These are phyloP conservation scores for Phialocephala sp. DNA, from an alignment of 2,329 filamentous ascomycete genomes.

Conservation along the genomic window DNA sequence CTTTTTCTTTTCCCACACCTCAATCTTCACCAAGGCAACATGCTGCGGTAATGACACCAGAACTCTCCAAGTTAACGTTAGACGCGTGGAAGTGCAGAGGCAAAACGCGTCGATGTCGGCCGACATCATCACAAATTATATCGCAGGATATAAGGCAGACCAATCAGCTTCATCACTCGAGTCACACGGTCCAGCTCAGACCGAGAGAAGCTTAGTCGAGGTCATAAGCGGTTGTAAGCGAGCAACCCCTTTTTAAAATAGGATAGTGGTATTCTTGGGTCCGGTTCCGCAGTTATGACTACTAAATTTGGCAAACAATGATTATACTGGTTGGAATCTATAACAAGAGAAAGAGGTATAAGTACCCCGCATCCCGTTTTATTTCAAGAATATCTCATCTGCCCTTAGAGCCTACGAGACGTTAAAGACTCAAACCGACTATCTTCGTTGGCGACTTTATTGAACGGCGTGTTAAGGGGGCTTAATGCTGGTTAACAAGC, in stretches of 20 bases:
- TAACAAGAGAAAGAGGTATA: not conserved
- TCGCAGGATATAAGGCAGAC: not conserved
- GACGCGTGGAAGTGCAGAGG: too few relatives aligned
- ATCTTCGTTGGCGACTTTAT: too few relatives aligned
- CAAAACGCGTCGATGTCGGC: not conserved
- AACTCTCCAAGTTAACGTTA: not conserved
- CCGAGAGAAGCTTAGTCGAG: not conserved
- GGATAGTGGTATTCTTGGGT: not conserved
- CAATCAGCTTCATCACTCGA: not conserved
- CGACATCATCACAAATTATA: not conserved
- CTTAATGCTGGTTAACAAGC: too few relatives aligned
- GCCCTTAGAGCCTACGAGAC: too few relatives aligned
- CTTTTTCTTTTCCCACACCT: not conserved
- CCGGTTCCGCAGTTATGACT: not conserved
- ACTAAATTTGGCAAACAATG: not conserved
- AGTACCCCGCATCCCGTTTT: too few relatives aligned
- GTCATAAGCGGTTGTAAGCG: not conserved
- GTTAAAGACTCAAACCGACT: too few relatives aligned
- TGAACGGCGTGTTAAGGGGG: too few relatives aligned
- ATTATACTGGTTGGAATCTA: not conserved
- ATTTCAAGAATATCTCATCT: too few relatives aligned
- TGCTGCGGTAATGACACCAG: not conserved
- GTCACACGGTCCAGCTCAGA: not conserved
- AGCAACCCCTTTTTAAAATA: not conserved
- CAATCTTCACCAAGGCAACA: not conserved